Conservation (phyloP, 129 eudicot species). For the Helianthus tuberosus region DNA sequence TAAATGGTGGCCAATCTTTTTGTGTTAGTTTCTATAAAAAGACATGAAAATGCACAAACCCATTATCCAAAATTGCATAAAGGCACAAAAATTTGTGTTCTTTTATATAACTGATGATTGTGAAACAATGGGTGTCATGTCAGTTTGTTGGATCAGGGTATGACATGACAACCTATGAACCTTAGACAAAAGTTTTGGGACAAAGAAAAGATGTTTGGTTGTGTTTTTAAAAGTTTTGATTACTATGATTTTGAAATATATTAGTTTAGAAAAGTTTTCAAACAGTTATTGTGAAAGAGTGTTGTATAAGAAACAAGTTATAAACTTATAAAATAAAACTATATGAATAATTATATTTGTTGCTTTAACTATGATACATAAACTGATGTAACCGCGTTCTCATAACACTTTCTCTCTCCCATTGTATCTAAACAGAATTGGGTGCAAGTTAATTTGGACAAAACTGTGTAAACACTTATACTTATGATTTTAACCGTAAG, state of each 20-base stretch:
- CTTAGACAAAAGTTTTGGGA: slow-evolving; percentile 25
- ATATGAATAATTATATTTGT: background rate
- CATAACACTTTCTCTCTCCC: too few species aligned
- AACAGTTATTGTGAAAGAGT: background rate
- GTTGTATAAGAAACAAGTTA: background rate
- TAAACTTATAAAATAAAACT: background rate
- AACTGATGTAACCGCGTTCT: background rate
- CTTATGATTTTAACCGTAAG: background rate
- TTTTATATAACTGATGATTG: slow-evolving; percentile 13
- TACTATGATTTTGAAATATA: background rate
- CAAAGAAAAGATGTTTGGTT: background rate
- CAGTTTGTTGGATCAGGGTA: slow-evolving; percentile 34
- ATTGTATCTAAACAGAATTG: too few species aligned
- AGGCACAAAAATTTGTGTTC: background rate
- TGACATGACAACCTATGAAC: slow-evolving; percentile 41
- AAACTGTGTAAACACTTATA: background rate
- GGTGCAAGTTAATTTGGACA: too few species aligned
- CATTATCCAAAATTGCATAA: slow-evolving; percentile 4
- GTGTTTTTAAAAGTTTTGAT: slow-evolving; percentile 8
- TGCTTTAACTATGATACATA: background rate
- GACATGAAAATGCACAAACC: slow-evolving; percentile 20
- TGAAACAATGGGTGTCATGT: slow-evolving; percentile 20
- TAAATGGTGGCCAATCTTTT: slow-evolving; percentile 12
- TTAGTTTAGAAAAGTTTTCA: background rate
- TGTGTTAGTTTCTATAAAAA: slow-evolving; percentile 13